A percentile compares a stretch with the other conserved stretches of the same genome.
Evolutionary conservation across 305 asterid genomes (phyloP).

Genomic region (Fraxinus paxiana): DNA sequence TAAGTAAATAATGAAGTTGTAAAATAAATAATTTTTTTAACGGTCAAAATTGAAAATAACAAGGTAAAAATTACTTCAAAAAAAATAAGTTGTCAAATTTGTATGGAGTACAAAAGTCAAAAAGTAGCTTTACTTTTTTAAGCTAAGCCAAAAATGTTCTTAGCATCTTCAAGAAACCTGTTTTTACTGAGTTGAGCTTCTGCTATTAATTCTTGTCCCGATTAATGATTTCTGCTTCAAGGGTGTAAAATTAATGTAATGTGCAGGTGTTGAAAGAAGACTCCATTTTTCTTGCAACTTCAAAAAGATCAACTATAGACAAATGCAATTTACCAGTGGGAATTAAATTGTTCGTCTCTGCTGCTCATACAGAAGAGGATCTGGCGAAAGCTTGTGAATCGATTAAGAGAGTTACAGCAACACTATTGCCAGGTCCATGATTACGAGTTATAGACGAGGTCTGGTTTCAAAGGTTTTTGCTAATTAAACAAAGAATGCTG

Average conservation of each 20-base stretch:
- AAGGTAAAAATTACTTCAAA: background rate
- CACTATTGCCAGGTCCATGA: conserved; percentile 32
- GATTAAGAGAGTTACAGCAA: conserved; percentile 43
- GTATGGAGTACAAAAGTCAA: background rate
- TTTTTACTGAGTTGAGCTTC: background rate
- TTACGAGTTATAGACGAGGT: background rate
- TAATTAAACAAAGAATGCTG: background rate
- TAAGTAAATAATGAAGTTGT: background rate
- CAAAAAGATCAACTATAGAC: conserved; percentile 70
- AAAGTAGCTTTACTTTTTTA: background rate
- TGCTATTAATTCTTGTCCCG: background rate
- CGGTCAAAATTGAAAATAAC: background rate
- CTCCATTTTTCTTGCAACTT: conserved; percentile 52
- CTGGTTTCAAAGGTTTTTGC: background rate
- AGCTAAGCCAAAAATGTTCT: background rate
- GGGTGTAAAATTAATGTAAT: conserved; percentile 2
- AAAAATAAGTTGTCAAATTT: background rate
- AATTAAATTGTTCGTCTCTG: conserved; percentile 57
- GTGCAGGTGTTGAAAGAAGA: conserved; percentile 69
- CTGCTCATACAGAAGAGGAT: conserved; percentile 68
- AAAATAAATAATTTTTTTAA: background rate
- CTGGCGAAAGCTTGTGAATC: conserved; percentile 58
- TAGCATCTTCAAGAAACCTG: background rate
- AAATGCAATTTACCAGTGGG: conserved; percentile 75
- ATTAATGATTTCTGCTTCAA: background rate